Evolutionary conservation across 805 yeast genomes (phyloP).

Genomic region (Cyberlindnera mycetangii): DNA sequence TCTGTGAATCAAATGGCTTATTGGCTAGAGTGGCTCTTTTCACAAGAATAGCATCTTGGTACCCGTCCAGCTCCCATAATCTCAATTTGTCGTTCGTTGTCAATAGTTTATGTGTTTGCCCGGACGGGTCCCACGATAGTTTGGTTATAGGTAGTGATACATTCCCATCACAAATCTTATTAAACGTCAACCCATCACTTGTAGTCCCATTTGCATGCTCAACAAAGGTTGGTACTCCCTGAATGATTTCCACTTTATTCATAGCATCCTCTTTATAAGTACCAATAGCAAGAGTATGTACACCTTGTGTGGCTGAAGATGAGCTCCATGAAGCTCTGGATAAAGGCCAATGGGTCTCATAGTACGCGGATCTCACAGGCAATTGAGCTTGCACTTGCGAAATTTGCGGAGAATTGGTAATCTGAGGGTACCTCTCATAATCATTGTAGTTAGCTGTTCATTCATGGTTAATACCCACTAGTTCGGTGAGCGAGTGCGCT

Average conservation of each 20-base stretch:
- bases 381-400: constrained; percentile 17
- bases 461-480: neutral
- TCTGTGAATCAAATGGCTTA: constrained; percentile 14
- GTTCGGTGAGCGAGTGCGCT: neutral
- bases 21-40: constrained; percentile 39
- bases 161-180: constrained; percentile 46
- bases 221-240: constrained; percentile 30
- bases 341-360: constrained; percentile 48
- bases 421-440: constrained; percentile 16
- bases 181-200: constrained; percentile 38
- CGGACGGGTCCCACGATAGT: constrained; percentile 65
- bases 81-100: constrained; percentile 72
- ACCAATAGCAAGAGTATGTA: constrained; percentile 60
- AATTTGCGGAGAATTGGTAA: constrained; percentile 11
- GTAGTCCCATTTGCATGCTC: constrained; percentile 27
- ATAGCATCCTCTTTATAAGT: constrained; percentile 75
- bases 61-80: constrained; percentile 49
- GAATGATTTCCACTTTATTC: constrained; percentile 59
- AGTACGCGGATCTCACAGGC: constrained; percentile 39
- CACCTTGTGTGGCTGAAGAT: constrained; percentile 23
- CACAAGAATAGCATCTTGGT: constrained; percentile 29
- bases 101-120: constrained; percentile 45
- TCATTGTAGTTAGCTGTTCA: constrained; percentile 9
- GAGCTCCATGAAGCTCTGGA: constrained; percentile 50
- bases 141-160: constrained; percentile 70